These are phyloP conservation scores for Calophaca sinica DNA, from an alignment of 306 rosid species.

Conservation along the genomic window DNA sequence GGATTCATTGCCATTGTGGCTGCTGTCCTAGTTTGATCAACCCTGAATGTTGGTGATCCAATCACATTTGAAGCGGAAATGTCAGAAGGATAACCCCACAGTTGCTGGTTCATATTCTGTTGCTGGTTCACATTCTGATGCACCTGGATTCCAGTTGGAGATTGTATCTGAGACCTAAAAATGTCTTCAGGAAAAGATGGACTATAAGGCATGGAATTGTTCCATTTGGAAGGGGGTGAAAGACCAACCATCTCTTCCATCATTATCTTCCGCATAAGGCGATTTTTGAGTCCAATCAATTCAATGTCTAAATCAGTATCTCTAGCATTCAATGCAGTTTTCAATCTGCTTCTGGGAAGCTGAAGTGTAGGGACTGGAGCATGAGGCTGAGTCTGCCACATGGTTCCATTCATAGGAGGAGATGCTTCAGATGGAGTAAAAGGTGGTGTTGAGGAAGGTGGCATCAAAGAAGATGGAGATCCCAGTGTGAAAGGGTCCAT, in stretches of 20 bases:
- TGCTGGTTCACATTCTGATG: slow-evolving; percentile 57
- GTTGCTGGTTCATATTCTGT: slow-evolving; percentile 61
- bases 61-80: slow-evolving; percentile 57
- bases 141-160: slow-evolving; percentile 63
- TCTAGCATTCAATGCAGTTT: slow-evolving; percentile 61
- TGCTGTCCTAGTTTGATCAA: slow-evolving; percentile 46
- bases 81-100: slow-evolving; percentile 55
- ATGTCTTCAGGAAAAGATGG: slow-evolving; percentile 61
- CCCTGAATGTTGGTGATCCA: slow-evolving; percentile 55
- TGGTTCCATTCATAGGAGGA: slow-evolving; percentile 58
- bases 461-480: slow-evolving; percentile 55
- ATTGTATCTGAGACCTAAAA: slow-evolving; percentile 60
- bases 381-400: slow-evolving; percentile 66
- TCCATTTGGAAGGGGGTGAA: slow-evolving; percentile 69
- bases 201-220: slow-evolving; percentile 51
- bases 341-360: slow-evolving; percentile 69
- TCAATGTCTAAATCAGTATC: slow-evolving; percentile 61
- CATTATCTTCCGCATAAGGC: slow-evolving; percentile 61
- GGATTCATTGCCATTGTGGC: slow-evolving; percentile 48
- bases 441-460: slow-evolving; percentile 62
- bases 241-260: slow-evolving; percentile 63
- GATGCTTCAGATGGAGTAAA: slow-evolving; percentile 67
- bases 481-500: slow-evolving; percentile 60
- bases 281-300: slow-evolving; percentile 57
- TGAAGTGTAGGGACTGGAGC: slow-evolving; percentile 67